Base-by-base conservation (phyloP, 495 filamentous ascomycete species). In the Penicillium odoratum region DNA sequence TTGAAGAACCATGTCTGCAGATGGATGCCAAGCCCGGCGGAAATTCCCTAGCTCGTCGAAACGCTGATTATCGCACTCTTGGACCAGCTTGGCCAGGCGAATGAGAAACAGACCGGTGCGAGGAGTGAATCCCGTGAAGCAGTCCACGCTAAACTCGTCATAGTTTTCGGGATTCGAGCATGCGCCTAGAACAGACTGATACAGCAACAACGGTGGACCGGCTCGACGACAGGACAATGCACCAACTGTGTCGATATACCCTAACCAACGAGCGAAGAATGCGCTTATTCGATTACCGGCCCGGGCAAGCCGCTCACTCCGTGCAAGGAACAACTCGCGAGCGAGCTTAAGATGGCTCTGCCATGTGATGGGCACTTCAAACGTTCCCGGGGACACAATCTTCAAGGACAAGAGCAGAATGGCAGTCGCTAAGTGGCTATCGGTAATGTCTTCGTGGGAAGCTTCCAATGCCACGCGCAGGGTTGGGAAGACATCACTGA, bases 321-420 rank as follows among this genome's bases (percentile, higher is more conserved):
- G 85, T 10, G 84, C 81, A 45, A 86, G 71, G 64, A 94, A 92
- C 56, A 96, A 85, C 59, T 85, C 83, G 5, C 91, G 84, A 0
- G 91, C 90, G 29, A 89, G 82, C 38, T 85, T 84, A 7, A 96
- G 79, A 69, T 94, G 90, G 31, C 79, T 84, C 59, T 90, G 87
- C 91, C 91, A 96, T 0, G 83, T 73, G 29, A 87, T 83, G 4
- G 86, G 83, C 4, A 90, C 83, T 48, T 85, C 83, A 61, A 96
- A 93, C 2, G 89, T 87, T 51, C 86, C 88, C 7, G 91, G 91
- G 3, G 89, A 91, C 43, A 96, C 86, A 43, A 96, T 95, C 61
- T 96, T 88, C 47, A 94, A 76, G 1, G 91, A 93, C 6, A 91
- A 82, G 33, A 96, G 77, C 89, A 96, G 90, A 54, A 96, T 92